Percentiles rank a stretch among this genome's conserved stretches.
Evolutionary conservation across 192 early-diverging fungal genomes (phyloP).

Genomic region (Coemansia javaensis): DNA sequence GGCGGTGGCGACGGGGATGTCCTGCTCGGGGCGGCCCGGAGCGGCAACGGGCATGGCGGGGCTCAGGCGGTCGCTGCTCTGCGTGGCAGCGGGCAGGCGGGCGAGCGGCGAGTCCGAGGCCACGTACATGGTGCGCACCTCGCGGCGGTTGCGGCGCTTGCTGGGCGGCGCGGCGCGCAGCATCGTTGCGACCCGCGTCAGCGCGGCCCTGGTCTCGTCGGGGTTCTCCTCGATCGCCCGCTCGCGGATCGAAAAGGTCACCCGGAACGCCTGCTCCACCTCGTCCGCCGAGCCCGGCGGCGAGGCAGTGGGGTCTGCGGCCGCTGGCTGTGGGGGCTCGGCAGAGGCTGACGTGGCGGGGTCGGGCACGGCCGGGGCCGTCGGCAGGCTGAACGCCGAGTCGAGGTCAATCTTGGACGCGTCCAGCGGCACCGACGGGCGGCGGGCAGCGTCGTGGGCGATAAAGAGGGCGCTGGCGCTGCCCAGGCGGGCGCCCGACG

Average conservation of each 20-base stretch:
- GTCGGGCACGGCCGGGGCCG: no score
- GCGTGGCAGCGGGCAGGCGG: not conserved
- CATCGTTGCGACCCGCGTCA: slow-evolving; percentile 38
- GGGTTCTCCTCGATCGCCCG: slow-evolving; percentile 45
- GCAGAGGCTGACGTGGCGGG: no score
- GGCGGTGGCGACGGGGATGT: slow-evolving; percentile 9
- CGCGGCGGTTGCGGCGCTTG: slow-evolving; percentile 29
- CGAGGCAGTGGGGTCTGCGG: no score
- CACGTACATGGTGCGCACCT: slow-evolving; percentile 47
- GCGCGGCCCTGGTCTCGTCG: slow-evolving; percentile 41
- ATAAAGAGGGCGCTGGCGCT: not conserved
- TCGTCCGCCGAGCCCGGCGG: no score
- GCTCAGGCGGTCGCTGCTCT: no score
- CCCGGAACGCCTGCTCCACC: slow-evolving; percentile 28
- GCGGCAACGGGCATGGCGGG: no score
- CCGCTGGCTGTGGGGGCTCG: not conserved
- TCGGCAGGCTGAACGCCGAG: slow-evolving; percentile 32
- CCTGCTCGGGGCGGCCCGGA: not conserved
- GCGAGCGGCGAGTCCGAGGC: slow-evolving; percentile 1
- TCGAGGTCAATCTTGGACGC: slow-evolving; percentile 19
- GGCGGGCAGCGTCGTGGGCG: no score
- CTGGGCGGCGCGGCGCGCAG: slow-evolving; percentile 26
- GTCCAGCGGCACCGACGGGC: not conserved
- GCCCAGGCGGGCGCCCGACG: not conserved
- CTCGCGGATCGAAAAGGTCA: slow-evolving; percentile 48